phyloP scores from a whole-genome alignment of 176 grass and related monocot species.

The Panicum miliaceum region DNA sequence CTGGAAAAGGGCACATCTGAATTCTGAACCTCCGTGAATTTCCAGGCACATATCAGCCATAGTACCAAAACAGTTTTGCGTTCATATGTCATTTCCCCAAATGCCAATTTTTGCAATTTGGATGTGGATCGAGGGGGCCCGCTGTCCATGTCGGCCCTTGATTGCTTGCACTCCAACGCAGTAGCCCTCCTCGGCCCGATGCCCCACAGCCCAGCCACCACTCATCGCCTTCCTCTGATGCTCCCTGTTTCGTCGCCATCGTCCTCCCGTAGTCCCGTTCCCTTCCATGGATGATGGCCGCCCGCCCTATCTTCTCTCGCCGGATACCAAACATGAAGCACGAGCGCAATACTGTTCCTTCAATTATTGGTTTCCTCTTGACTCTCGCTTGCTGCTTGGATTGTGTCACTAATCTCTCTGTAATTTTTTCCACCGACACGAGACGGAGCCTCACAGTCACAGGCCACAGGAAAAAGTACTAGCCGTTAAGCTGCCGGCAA shows the following conservation, averaged over 20 bases:
- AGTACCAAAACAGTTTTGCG: neutral
- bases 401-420: neutral
- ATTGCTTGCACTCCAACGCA: neutral
- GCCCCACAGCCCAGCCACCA: neutral
- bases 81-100: neutral
- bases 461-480: no score
- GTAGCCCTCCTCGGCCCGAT: neutral
- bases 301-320: neutral
- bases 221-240: neutral
- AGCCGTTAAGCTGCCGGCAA: neutral
- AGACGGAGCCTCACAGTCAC: neutral
- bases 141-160: neutral
- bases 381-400: neutral
- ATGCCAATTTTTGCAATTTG: neutral
- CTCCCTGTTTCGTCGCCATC: neutral
- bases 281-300: neutral
- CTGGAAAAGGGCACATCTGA: neutral
- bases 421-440: no score
- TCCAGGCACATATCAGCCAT: neutral
- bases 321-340: neutral
- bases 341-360: neutral
- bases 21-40: neutral
- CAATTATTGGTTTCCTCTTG: neutral
- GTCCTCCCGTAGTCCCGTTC: neutral
- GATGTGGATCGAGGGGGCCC: slow-evolving; percentile 15